phyloP scores from a whole-genome alignment of 208 protist genomes.

The Acanthamoeba royreba region DNA sequence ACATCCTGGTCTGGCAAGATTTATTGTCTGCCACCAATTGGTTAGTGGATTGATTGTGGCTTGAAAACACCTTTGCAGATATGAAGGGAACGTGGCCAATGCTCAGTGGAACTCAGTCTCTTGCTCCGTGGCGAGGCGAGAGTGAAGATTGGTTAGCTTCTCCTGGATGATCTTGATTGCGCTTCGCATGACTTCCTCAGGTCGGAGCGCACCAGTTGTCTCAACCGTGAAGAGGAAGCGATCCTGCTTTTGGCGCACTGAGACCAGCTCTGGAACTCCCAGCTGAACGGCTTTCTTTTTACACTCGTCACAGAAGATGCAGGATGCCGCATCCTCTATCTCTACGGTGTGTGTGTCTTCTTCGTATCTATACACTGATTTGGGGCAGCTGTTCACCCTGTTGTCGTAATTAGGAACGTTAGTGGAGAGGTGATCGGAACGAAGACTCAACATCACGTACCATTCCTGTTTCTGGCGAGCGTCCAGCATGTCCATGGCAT shows the following conservation, averaged over 20 bases:
- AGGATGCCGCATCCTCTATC: constrained; percentile 80
- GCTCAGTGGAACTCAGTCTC: neutral
- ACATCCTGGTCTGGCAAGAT: too few species aligned
- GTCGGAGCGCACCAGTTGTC: constrained; percentile 52
- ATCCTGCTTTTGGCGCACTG: constrained; percentile 49
- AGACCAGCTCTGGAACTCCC: constrained; percentile 56
- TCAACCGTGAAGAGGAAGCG: constrained; percentile 67
- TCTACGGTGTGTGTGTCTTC: constrained; percentile 77
- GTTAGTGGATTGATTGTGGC: too few species aligned
- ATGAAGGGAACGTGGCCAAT: too few species aligned
- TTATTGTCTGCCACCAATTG: too few species aligned
- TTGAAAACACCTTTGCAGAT: neutral
- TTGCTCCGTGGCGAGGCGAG: neutral
- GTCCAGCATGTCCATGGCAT: constrained; percentile 81
- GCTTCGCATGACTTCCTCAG: constrained; percentile 57
- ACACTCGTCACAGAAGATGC: constrained; percentile 94
- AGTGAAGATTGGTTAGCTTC: constrained; percentile 23
- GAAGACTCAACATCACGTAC: neutral
- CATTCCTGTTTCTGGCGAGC: constrained; percentile 81
- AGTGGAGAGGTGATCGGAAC: neutral
- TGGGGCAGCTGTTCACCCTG: constrained; percentile 86
- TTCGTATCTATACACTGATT: constrained; percentile 86
- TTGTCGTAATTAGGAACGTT: neutral
- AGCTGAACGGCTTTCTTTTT: constrained; percentile 76
- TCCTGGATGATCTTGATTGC: constrained; percentile 51